phyloP scores from a whole-genome alignment of 345 rosid genomes.

The Salix suchowensis region DNA sequence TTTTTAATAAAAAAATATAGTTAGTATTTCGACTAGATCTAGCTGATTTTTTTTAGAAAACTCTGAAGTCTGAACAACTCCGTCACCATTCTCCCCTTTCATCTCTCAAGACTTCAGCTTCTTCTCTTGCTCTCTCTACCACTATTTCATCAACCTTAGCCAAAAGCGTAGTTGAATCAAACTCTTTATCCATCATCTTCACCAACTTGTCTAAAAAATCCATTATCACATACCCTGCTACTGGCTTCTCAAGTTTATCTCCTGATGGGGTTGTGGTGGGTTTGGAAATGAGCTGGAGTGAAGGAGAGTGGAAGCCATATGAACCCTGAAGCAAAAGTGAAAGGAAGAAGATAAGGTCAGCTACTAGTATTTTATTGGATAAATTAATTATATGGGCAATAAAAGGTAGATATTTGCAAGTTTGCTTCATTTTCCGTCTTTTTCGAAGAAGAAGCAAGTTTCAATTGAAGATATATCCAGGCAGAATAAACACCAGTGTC shows the following conservation, averaged over 20 bases:
- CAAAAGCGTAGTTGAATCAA: too few relatives aligned
- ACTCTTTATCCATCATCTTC: constrained; percentile 63
- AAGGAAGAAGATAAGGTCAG: background rate
- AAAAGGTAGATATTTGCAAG: background rate
- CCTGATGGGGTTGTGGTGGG: constrained; percentile 13
- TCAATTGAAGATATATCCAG: too few relatives aligned
- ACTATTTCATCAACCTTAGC: constrained; percentile 83
- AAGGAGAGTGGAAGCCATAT: constrained; percentile 31
- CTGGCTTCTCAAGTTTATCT: constrained; percentile 64
- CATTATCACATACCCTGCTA: constrained; percentile 62
- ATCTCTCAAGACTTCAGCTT: constrained; percentile 74
- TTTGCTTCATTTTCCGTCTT: too few relatives aligned
- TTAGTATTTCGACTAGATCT: too few relatives aligned
- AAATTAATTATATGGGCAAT: background rate
- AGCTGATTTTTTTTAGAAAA: constrained; percentile 19
- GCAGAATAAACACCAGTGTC: too few relatives aligned
- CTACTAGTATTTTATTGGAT: background rate
- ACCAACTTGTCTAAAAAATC: constrained; percentile 74
- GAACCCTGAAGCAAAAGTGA: background rate
- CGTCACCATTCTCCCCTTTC: constrained; percentile 78
- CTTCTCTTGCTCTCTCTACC: constrained; percentile 84
- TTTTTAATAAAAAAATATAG: too few relatives aligned
- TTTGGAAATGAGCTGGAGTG: constrained; percentile 19
- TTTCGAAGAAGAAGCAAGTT: too few relatives aligned
- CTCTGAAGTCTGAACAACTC: constrained; percentile 58